Evolutionary conservation across 2,329 filamentous ascomycete genomes (phyloP), one percentile per base, ranked within the genome.

Genomic region (Sporothrix humicola): DNA sequence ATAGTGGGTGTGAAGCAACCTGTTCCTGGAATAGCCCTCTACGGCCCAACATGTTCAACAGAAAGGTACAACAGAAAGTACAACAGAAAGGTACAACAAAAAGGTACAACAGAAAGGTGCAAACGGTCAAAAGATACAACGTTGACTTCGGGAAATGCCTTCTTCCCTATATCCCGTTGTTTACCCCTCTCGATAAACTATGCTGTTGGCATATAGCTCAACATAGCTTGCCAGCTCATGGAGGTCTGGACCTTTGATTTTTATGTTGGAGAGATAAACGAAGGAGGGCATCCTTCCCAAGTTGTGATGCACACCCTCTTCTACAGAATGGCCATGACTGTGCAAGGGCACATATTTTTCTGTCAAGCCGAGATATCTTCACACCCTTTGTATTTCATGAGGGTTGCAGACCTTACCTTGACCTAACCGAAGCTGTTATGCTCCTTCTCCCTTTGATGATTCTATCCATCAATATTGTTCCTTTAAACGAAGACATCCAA

Each of bases 321-420:
- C 31, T 44, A 2, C 44, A 26, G 59, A 8, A 44, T 20, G 59
- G 20, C 59, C 7, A 44, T 63, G 59, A 44, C 37, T 63, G 59
- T 63, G 5, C 31, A 44, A 10, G 4, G 59, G 31, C 31, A 20
- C 31, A 37, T 37, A 5, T 2, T 8, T 15, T 31, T 10, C 1
- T 63, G 37, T 63, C 59, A 2, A 63, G 12, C 37, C 37, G 31
- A 61, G 58, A 42, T 61, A 56, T 23, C 54, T 56, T 56, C 54
- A 26, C 54, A 26, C 54, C 54, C 54, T 26, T 56, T 13, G 12
- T 56, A 20, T 56, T 5, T 56, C 4, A 3, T 8, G 20, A 13
- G 20, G n/a, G 54, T 5, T 37, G 31, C 31, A 37, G 31, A 7
- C 31, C 31, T 37, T 37, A 37, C 23, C 23, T 26, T 26, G 23